Evolutionary conservation across 306 rosid genomes (phyloP).

Genomic region (Vigna hirtella): DNA sequence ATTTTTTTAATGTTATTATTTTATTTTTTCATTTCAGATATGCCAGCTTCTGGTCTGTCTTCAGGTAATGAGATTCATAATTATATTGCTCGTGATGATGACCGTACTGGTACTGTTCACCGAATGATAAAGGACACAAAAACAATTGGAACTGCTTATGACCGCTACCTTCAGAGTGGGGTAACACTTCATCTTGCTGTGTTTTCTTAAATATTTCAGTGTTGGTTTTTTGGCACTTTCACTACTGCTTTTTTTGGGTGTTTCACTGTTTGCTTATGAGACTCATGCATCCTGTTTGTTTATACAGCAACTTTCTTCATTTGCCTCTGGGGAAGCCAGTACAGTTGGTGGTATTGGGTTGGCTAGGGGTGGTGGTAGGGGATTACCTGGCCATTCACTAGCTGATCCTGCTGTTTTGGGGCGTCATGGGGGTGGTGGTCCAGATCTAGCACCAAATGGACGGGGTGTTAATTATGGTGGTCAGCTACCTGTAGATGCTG

Average conservation of each 20-base stretch:
- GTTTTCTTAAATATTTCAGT: slow-evolving; percentile 3
- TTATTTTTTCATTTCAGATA: slow-evolving; percentile 50
- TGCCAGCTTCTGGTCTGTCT: slow-evolving; percentile 58
- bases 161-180: slow-evolving; percentile 89
- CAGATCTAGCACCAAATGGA: slow-evolving; percentile 69
- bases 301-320: slow-evolving; percentile 73
- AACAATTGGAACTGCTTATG: slow-evolving; percentile 84
- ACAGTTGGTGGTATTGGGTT: slow-evolving; percentile 61
- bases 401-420: slow-evolving; percentile 65
- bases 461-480: slow-evolving; percentile 60
- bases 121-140: slow-evolving; percentile 64
- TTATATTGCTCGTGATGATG: slow-evolving; percentile 68
- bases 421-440: slow-evolving; percentile 58
- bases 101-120: slow-evolving; percentile 51
- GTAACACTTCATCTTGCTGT: slow-evolving; percentile 54
- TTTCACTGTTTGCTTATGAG: slow-evolving; percentile 41
- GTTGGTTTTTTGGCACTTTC: not conserved
- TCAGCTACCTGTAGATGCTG: slow-evolving; percentile 66
- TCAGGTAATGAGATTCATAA: slow-evolving; percentile 74
- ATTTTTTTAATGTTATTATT: not conserved
- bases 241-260: not conserved
- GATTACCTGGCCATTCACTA: slow-evolving; percentile 59
- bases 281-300: slow-evolving; percentile 44
- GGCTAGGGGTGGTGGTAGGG: slow-evolving; percentile 62
- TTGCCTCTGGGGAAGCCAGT: slow-evolving; percentile 73